Base-by-base conservation (phyloP, 2,329 filamentous ascomycete genomes). In the Verticillium klebahnii region DNA sequence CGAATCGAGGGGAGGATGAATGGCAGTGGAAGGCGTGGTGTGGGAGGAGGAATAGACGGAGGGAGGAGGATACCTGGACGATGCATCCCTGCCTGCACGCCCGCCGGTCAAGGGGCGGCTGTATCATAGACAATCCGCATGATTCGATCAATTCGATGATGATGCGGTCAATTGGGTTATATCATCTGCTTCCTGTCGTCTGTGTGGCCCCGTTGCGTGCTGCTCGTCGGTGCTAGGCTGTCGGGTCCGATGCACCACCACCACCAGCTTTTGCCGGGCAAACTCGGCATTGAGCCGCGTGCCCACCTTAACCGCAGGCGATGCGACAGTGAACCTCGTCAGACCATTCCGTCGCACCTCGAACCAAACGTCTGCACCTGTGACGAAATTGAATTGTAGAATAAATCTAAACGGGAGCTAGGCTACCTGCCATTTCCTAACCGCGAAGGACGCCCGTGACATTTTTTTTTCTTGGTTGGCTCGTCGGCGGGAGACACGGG, bases 101-200 rank as follows among this genome's bases (percentile, higher is more conserved):
- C 54, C 54, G 54, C 31, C n/a, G 54, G 31, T 56, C 54, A 31
- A 34, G 25, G 54, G 54, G 31, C 39, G 58, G 40, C 31, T 59
- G 58, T 59, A 59, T 39, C 58, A 59, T 59, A 59, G 58, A 59
- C 40, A 39, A 59, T 17, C 19, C 31, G 40, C 40, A 37, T 37
- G 23, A 31, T 29, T 59, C 39, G 23, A 54, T 54, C 19, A 54
- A 59, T 54, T 55, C 45, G 58, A 52, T 45, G 45, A 31, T 45
- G 37, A 58, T 58, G 57, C 37, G 57, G 37, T 50, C 40, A 23
- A 50, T 23, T 50, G 40, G 40, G 19, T 25, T 50, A 19, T 50
- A n/a, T n/a, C 7, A 23, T 50, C 9, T 19, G 40, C 40, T 50
- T 7, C 9, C n/a, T 50, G 40, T 50, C 40, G 17, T 19, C 23